A percentile compares a stretch with the other conserved stretches of the same genome.
phyloP scores from a whole-genome alignment of 164 flowering plant genomes.

The Dillenia suffruticosa region DNA sequence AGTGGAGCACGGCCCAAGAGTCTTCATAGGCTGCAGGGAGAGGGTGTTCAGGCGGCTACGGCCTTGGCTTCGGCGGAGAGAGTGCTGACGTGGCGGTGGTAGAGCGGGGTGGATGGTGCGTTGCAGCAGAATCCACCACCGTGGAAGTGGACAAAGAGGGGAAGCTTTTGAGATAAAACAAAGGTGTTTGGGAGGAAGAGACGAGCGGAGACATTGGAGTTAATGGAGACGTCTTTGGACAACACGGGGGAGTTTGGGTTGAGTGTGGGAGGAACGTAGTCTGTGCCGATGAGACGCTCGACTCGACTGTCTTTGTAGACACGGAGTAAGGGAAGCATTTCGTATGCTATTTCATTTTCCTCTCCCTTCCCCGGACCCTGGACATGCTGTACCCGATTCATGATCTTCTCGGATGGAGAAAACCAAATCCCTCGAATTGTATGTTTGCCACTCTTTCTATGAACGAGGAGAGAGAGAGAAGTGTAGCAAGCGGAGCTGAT shows the following conservation, averaged over 20 bases:
- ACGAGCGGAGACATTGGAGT: constrained; percentile 18
- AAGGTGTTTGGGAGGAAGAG: constrained; percentile 19
- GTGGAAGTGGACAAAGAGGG: constrained; percentile 30
- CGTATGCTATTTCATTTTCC: constrained; percentile 13
- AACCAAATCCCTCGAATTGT: too few species aligned
- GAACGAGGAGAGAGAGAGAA: too few species aligned
- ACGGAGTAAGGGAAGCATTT: constrained; percentile 17
- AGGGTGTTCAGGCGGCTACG: constrained; percentile 25
- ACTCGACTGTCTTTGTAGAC: constrained; percentile 22
- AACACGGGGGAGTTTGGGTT: constrained; percentile 19
- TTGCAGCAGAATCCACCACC: constrained; percentile 27
- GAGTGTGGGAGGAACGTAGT: constrained; percentile 14
- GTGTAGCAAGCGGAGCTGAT: too few species aligned
- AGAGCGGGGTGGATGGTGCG: constrained; percentile 13
- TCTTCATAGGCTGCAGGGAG: constrained; percentile 31
- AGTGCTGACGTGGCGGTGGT: constrained; percentile 18
- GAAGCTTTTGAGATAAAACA: constrained; percentile 13
- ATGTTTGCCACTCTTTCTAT: too few species aligned
- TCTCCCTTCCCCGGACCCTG: too few species aligned
- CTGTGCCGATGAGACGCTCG: constrained; percentile 16
- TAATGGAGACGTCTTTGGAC: constrained; percentile 21
- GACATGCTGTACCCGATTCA: too few species aligned
- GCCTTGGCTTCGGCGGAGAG: constrained; percentile 18
- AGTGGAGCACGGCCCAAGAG: constrained; percentile 22
- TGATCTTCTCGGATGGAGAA: too few species aligned